These are phyloP conservation scores for Dipteronia sinensis DNA, from an alignment of 345 rosid species.

Conservation along the genomic window DNA sequence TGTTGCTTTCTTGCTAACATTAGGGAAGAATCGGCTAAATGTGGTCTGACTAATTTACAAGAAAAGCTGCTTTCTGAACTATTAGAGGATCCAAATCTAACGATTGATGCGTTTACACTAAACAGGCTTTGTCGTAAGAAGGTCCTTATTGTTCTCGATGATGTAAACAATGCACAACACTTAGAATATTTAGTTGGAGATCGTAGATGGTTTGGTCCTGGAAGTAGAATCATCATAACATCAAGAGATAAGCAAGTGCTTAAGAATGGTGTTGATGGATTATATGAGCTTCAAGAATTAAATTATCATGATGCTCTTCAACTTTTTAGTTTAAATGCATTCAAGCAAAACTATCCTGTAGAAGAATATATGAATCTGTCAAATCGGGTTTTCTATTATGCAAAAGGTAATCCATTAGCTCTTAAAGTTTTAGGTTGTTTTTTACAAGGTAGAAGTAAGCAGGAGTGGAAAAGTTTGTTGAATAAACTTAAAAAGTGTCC, in stretches of 20 bases:
- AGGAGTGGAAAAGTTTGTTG: neutral
- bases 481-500: neutral
- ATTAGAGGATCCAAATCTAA: neutral
- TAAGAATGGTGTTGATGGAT: neutral
- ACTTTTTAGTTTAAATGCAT: conserved; percentile 3
- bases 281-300: neutral
- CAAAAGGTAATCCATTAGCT: neutral
- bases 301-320: neutral
- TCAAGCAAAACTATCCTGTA: neutral
- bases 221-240: conserved; percentile 20
- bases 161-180: neutral
- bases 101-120: neutral
- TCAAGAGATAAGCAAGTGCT: conserved; percentile 11
- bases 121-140: neutral
- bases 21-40: conserved; percentile 18
- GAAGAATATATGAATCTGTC: neutral
- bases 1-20: conserved; percentile 37
- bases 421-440: neutral
- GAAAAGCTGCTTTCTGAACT: conserved; percentile 10
- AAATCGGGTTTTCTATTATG: neutral
- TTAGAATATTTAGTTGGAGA: neutral
- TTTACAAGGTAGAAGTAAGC: neutral
- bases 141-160: conserved; percentile 22
- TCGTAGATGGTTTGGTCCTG: neutral
- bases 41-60: neutral